Evolutionary conservation across 805 yeast species (phyloP), one percentile per base, ranked within the genome.

Genomic region (Yamadazyma scolyti): DNA sequence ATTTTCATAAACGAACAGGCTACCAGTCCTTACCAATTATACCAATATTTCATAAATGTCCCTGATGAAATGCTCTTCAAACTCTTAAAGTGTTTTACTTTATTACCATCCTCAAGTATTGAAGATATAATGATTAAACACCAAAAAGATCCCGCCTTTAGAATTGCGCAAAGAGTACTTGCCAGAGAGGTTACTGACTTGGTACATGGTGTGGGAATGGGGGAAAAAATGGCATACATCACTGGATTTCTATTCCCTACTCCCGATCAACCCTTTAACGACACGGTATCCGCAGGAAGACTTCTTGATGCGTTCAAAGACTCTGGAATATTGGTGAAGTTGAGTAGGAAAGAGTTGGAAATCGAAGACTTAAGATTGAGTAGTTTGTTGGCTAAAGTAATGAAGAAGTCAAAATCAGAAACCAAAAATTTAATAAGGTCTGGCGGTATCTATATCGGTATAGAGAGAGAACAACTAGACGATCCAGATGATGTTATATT

Each of bases 141-240:
- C 48, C 39, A 47, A 4, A 36, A 53, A 14, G 72, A 76, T 33
- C 86, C 89, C n/a, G 76, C 80, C 2, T 42, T 58, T 17, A 70
- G 96, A 33, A 43, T 66, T 9, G 97, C 89, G 0, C 97, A 93
- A 57, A 67, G 76, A 27, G 52, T 79, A 0, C 68, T 93, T 18
- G 97, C 97, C 1, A 58, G 74, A 20, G 96, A 90, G 50, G 83
- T 89, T 27, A 82, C 90, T 5, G 95, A 87, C 47, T 65, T 93
- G 47, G 69, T 93, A 24, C 96, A 89, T 56, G 97, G 97, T 0
- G 68, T 65, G 6, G 90, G 88, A 4, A 69, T 71, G 7, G 89
- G 96, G 3, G 65, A 71, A 16, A 73, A 76, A 22, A 84, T 93
- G 43, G 74, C 76, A 13, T 61, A 71, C 14, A 71, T 85, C 10